Evolutionary conservation across 345 rosid genomes (phyloP).

Genomic region (Angophora floribunda): DNA sequence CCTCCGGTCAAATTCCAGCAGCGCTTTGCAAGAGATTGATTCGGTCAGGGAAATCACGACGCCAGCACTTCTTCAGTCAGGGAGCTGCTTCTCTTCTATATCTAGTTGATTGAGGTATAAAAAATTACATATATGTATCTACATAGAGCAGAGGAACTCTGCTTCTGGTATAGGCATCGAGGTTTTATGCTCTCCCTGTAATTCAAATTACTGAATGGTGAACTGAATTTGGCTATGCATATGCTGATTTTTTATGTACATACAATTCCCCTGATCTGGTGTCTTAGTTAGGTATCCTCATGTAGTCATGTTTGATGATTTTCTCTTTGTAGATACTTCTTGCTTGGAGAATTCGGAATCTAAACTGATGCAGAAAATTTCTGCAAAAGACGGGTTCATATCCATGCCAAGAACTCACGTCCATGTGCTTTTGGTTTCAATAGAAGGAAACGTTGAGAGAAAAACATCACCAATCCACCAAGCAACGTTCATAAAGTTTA

Average conservation of each 20-base stretch:
- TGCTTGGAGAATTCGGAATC: not conserved
- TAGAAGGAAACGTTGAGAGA: not conserved
- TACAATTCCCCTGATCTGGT: not conserved
- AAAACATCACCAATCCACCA: not conserved
- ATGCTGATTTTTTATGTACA: not conserved
- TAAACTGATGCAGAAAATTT: not conserved
- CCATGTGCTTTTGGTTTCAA: not conserved
- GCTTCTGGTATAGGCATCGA: not conserved
- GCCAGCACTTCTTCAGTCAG: not conserved
- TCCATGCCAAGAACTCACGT: not conserved
- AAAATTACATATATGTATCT: not conserved
- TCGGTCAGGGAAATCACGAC: not conserved
- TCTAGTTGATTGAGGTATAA: not conserved
- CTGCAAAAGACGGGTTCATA: not conserved
- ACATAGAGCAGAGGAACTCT: not conserved
- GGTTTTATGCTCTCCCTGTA: not conserved
- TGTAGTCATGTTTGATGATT: not conserved
- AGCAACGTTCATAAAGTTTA: not conserved
- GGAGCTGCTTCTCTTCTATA: constrained; percentile 3
- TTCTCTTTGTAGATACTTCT: not conserved
- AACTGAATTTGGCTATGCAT: not conserved
- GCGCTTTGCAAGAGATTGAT: constrained; percentile 15
- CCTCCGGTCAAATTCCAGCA: constrained; percentile 29
- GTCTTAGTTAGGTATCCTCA: not conserved
- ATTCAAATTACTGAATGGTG: not conserved